A percentile compares a stretch with the other conserved stretches of the same genome.
Conservation (phyloP, 1,139 yeast species). For the Yamadazyma kanchanaburiensis region DNA sequence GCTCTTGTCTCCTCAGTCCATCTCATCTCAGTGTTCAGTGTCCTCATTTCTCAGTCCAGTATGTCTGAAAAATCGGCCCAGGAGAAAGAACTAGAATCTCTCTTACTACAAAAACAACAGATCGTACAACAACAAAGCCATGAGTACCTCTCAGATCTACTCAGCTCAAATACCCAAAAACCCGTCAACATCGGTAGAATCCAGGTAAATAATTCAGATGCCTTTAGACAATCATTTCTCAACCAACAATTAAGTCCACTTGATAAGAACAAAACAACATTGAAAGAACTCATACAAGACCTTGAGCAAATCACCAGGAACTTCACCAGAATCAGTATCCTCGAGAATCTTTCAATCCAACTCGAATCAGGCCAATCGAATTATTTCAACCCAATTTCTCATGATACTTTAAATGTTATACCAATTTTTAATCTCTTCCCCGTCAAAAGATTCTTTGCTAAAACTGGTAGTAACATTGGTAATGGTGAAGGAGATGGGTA, state of each 20-base stretch:
- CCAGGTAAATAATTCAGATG: constrained; percentile 53
- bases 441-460: constrained; percentile 65
- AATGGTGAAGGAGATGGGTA: constrained; percentile 96
- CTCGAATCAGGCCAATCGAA: constrained; percentile 17
- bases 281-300: constrained; percentile 32
- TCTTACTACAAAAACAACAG: constrained; percentile 29
- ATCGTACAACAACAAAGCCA: constrained; percentile 38
- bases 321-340: constrained; percentile 40
- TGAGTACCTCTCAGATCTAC: constrained; percentile 36
- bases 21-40: too few relatives aligned
- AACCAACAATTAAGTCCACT: constrained; percentile 55
- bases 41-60: too few relatives aligned
- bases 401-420: constrained; percentile 38
- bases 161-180: constrained; percentile 37
- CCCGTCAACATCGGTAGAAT: constrained; percentile 48
- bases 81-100: constrained; percentile 29
- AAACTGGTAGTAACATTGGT: constrained; percentile 92
- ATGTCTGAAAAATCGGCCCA: too few relatives aligned
- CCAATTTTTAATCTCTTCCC: constrained; percentile 62
- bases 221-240: constrained; percentile 51
- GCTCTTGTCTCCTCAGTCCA: not conserved
- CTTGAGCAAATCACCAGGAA: constrained; percentile 44
- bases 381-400: constrained; percentile 3
- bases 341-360: constrained; percentile 41
- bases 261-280: constrained; percentile 25